These are phyloP conservation scores for Talaromyces sp. DNA, from an alignment of 2,329 filamentous ascomycete genomes.

Conservation along the genomic window DNA sequence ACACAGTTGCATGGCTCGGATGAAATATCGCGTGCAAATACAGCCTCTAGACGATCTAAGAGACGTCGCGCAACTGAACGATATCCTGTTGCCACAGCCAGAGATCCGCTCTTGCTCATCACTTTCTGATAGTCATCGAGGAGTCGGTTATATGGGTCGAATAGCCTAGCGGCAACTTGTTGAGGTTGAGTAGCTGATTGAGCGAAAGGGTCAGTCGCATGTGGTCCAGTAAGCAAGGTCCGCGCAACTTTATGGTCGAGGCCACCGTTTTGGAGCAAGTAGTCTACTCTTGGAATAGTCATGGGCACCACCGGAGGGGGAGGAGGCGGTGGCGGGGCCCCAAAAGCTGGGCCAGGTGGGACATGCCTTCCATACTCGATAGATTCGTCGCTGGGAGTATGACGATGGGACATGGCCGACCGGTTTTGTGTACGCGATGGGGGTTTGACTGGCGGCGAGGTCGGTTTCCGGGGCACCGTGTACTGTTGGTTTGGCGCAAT, in stretches of 20 bases:
- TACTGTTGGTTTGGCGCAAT: conserved; percentile 49
- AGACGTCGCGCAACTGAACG: conserved; percentile 88
- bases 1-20: conserved; percentile 82
- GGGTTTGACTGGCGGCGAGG: conserved; percentile 34
- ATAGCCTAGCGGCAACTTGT: conserved; percentile 71
- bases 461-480: conserved; percentile 31
- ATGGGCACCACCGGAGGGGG: conserved; percentile 68
- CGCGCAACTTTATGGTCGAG: conserved; percentile 72
- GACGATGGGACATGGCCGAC: conserved; percentile 34
- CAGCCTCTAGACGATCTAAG: conserved; percentile 86
- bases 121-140: conserved; percentile 86
- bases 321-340: conserved; percentile 69
- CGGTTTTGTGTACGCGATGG: conserved; percentile 40
- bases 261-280: conserved; percentile 86
- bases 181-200: conserved; percentile 65
- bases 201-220: conserved; percentile 59
- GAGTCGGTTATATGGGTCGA: conserved; percentile 78
- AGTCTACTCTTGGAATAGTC: conserved; percentile 83
- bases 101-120: conserved; percentile 78
- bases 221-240: conserved; percentile 61
- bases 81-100: conserved; percentile 94
- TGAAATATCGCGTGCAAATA: conserved; percentile 91
- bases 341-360: conserved; percentile 33
- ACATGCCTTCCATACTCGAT: conserved; percentile 37
- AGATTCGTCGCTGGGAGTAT: conserved; percentile 40